Percentiles rank a stretch among this genome's conserved stretches.
phyloP scores from a whole-genome alignment of 148 eudicot species.

The Salicornia ramosissima region DNA sequence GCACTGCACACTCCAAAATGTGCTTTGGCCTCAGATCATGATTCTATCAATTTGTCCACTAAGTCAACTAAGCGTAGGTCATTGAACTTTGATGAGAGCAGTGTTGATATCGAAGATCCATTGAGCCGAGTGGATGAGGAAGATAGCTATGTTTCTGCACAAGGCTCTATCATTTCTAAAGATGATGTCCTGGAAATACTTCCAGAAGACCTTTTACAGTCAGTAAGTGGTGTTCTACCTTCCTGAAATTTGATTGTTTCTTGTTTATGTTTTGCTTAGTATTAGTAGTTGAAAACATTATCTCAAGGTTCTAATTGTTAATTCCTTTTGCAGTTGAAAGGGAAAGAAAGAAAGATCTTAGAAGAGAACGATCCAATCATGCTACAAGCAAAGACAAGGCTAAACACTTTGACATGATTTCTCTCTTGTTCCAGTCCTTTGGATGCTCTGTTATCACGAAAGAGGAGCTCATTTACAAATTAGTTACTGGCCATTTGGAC shows the following conservation, averaged over 20 bases:
- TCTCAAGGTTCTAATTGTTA: neutral
- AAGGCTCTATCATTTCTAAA: conserved; percentile 7
- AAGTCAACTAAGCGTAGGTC: conserved; percentile 39
- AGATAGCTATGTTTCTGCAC: conserved; percentile 21
- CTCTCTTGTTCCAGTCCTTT: conserved; percentile 63
- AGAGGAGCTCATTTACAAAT: conserved; percentile 66
- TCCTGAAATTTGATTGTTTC: no score
- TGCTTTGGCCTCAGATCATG: conserved; percentile 46
- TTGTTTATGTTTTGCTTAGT: no score
- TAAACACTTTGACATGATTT: conserved; percentile 65
- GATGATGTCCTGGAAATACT: conserved; percentile 55
- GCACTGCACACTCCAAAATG: conserved; percentile 46
- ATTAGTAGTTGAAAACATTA: no score
- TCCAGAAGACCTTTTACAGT: conserved; percentile 52
- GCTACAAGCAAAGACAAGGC: conserved; percentile 65
- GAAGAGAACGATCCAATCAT: conserved; percentile 65
- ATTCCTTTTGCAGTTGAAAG: conserved; percentile 49
- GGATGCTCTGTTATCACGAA: conserved; percentile 62
- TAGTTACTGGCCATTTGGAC: conserved; percentile 44
- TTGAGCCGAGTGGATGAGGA: neutral
- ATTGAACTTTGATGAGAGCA: conserved; percentile 42
- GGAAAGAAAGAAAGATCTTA: conserved; percentile 42
- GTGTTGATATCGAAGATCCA: conserved; percentile 17
- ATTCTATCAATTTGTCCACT: conserved; percentile 28
- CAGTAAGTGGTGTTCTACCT: conserved; percentile 42